Evolutionary conservation across 768 basidiomycete genomes (phyloP), one percentile per base, ranked within the genome.

Genomic region (Suillus americanus): DNA sequence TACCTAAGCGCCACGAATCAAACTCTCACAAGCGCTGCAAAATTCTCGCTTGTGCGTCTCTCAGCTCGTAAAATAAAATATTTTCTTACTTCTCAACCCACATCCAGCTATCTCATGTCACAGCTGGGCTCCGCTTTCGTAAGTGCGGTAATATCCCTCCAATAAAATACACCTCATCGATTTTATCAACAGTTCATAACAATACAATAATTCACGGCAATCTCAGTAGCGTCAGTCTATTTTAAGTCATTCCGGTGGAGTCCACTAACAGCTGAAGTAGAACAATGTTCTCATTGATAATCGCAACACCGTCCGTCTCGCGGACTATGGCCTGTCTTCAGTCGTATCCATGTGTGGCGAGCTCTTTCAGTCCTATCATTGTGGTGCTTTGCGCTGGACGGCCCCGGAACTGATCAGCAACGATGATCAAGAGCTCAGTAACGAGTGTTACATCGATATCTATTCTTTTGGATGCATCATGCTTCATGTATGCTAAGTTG

Each of bases 321-420:
- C 77, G 62, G 82, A 82, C 64, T 82, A 82, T 63, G 82, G 81
- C 1, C 68, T 82, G 5, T 82, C 80, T 25, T 79, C 68, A 35
- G 75, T 82, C 61, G 40, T 65, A n/a, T 54, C 60, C n/a, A 9
- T 18, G 5, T 59, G 60, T 37, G 35, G 55, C 41, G 23, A 46
- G 16, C 41, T 28, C 38, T 28, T 41, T 25, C 50, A 55, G n/a
- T 66, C 48, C 2, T 53, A n/a, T n/a, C 40, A n/a, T 25, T 54
- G 62, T 3, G 81, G 60, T 18, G 78, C 80, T 23, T 75, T 81
- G 35, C 77, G 82, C 1, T 82, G 82, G 81, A 78, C 80, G 5
- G 82, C 81, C 55, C 70, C 80, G 0, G 67, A 76, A 20, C 68
- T 83, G 1, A 82, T 78, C 65, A 28, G 30, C 33, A 13, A 40